These are phyloP conservation scores for Daldinia grandis DNA, from an alignment of 495 filamentous ascomycete genomes.

Conservation along the genomic window DNA sequence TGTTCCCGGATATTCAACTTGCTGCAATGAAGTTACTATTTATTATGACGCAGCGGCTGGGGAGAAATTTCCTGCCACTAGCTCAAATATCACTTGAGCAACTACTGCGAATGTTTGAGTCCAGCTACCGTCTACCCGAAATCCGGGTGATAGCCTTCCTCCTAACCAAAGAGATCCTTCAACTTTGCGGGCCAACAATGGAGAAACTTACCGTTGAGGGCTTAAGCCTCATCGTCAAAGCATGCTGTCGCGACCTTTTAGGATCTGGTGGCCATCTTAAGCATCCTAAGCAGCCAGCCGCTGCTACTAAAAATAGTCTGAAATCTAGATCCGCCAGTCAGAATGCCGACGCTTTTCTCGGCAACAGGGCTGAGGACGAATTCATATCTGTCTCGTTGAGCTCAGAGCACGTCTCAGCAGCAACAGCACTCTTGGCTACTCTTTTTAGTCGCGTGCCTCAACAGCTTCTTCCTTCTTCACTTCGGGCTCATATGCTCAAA, in stretches of 20 bases:
- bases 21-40: constrained; percentile 68
- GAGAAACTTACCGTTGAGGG: constrained; percentile 67
- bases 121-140: constrained; percentile 63
- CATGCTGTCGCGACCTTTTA: constrained; percentile 71
- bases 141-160: constrained; percentile 69
- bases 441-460: constrained; percentile 68
- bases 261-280: constrained; percentile 53
- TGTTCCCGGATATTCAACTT: constrained; percentile 76
- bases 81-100: constrained; percentile 71
- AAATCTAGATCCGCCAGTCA: constrained; percentile 47
- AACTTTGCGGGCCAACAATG: constrained; percentile 68
- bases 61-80: constrained; percentile 60
- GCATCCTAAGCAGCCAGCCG: constrained; percentile 34
- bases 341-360: constrained; percentile 54
- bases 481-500: constrained; percentile 77
- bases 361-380: constrained; percentile 43
- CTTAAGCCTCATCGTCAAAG: constrained; percentile 63
- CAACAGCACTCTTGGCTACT: constrained; percentile 66
- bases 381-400: constrained; percentile 48
- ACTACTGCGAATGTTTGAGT: constrained; percentile 70
- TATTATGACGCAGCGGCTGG: constrained; percentile 62
- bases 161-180: constrained; percentile 64
- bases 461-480: constrained; percentile 65
- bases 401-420: constrained; percentile 52
- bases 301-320: constrained; percentile 40